phyloP scores from a whole-genome alignment of 75 land plant genomes.

The Pinus taeda region DNA sequence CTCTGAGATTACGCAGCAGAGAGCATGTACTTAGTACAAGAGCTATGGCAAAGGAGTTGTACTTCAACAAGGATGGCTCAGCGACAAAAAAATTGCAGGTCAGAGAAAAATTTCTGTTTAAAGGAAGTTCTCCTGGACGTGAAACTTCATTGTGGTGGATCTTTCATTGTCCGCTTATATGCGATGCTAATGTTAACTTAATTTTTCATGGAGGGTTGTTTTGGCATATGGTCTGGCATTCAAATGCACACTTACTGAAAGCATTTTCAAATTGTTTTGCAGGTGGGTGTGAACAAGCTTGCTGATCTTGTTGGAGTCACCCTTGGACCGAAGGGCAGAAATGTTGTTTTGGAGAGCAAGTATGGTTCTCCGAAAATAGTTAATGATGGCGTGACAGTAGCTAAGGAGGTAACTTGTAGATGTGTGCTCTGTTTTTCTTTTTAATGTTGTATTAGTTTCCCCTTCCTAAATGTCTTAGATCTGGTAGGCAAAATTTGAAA shows the following conservation, averaged over 20 bases:
- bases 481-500: neutral
- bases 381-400: constrained; percentile 94
- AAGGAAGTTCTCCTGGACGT: too few species aligned
- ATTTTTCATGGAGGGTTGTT: neutral
- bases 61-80: constrained; percentile 88
- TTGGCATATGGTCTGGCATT: neutral
- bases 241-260: neutral
- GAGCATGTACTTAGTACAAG: neutral
- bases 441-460: neutral
- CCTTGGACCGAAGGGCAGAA: constrained; percentile 84
- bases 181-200: neutral
- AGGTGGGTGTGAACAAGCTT: constrained; percentile 79
- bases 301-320: constrained; percentile 82
- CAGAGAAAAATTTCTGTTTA: neutral
- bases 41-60: constrained; percentile 64
- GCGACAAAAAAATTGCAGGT: constrained; percentile 80
- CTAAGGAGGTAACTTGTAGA: constrained; percentile 58
- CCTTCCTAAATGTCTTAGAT: neutral
- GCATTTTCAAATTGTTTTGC: constrained; percentile 6
- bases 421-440: neutral
- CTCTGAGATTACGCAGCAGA: neutral
- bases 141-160: neutral
- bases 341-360: constrained; percentile 80
- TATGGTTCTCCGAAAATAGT: constrained; percentile 91
- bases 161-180: neutral